Base-by-base conservation (phyloP, 2,329 filamentous ascomycete genomes). In the Ilyonectria sp. region DNA sequence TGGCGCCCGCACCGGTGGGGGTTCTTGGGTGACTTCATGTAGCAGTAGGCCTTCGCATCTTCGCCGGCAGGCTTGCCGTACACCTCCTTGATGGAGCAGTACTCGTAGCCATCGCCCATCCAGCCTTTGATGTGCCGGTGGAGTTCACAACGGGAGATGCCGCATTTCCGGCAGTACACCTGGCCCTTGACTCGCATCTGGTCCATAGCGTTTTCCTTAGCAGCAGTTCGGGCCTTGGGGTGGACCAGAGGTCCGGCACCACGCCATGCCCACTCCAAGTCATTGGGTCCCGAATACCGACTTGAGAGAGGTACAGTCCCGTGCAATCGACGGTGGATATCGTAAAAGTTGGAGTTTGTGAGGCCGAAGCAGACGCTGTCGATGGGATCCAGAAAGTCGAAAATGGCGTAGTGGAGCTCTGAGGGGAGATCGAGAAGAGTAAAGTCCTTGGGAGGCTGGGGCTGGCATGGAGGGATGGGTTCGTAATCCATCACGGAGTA, bases 201-300 rank as follows among this genome's bases (percentile, higher is more conserved):
- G 7, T 85, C 83, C 40, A 87, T 82, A 31, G 79, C 77, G 26
- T 64, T 73, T 35, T 70, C 69, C 54, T 67, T 64, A 31, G 68
- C 55, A 6, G 61, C 29, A 10, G 35, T 58, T n/a, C 61, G 68
- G 60, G 76, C 63, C 65, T 75, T 53, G 55, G 76, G 69, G 64
- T 77, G 76, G 53, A 84, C 72, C 46, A 86, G 80, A 13, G 82
- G 81, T 1, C 85, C 84, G 3, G 88, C 86, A 57, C 87, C 81
- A 69, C 88, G 86, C 88, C 89, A 91, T 50, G 89, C 89, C 84
- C 87, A 89, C 75, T 91, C 89, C 75, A 90, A 84, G 70, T 89
- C 85, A 78, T 91, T 91, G 61, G 89, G 89, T 0, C 89, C 89
- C 7, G 83, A 77, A 52, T 90, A 89, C 15, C 89, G 85, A 53